Base-by-base conservation (phyloP, 306 rosid species). In the Citrullus amarus region DNA sequence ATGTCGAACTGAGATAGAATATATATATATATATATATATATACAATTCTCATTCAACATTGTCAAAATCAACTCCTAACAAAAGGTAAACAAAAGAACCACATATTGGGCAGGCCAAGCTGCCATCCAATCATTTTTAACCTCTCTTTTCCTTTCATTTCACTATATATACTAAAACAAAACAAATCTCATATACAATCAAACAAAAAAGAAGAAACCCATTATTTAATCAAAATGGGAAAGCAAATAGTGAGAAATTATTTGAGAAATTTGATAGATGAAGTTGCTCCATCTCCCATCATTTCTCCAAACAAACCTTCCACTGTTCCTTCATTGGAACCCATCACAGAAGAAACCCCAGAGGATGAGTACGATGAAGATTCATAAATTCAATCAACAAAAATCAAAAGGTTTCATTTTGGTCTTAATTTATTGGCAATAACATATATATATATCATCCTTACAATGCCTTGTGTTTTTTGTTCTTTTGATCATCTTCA, bases 201-300 rank as follows among this genome's bases (percentile, higher is more conserved):
- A 13, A 25, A 25, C 8, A 11, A 58, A 10, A 25, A n/a, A 1
- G 5, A 46, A 46, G 48, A 36, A 36, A 3, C 0, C 39, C 39
- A 36, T 36, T 36, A 5, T 36, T 36, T 36, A 0, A 63, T 22
- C 15, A 9, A 48, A 75, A 53, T 92, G 95, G 90, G 79, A 0
- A 88, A 86, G 80, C 79, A 68, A 75, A 67, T 77, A 53, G 3
- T 53, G 0, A 88, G 71, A 66, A 83, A 87, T 14, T 44, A 87
- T 14, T 44, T 75, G 53, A 84, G 58, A 18, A 78, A 25, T 2
- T 92, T 87, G 92, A 80, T 85, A 3, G 0, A n/a, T 74, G 93
- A 89, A 86, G 90, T 89, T 34, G 91, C 89, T 18, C 96, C 94
- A 0, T 82, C 91, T 15, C 91, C 86, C 0, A 72, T 87, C 8